Conservation (phyloP, 179 eudicot genomes). For the Amaranthus tricolor region DNA sequence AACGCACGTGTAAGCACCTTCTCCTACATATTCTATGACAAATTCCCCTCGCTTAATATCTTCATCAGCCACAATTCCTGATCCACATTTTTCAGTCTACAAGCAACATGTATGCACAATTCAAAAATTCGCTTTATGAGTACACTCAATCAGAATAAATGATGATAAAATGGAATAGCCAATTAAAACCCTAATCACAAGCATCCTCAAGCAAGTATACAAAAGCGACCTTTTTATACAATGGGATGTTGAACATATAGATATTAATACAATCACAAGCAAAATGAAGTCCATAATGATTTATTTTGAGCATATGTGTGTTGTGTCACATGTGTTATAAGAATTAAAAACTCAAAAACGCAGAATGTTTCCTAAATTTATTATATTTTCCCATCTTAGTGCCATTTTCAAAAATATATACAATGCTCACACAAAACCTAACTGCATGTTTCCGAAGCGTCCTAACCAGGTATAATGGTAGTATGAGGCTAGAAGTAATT, state of each 20-base stretch:
- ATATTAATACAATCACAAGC: no score
- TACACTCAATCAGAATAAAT: background rate
- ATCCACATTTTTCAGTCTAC: slow-evolving; percentile 97
- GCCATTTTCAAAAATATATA: no score
- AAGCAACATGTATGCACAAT: slow-evolving; percentile 30
- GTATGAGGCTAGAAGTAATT: no score
- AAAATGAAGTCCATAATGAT: no score
- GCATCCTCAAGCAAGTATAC: background rate
- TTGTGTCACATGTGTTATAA: no score
- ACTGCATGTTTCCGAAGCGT: no score
- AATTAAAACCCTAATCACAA: background rate
- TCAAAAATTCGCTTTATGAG: slow-evolving; percentile 10
- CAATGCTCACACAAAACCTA: no score
- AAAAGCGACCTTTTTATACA: background rate
- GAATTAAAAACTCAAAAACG: no score
- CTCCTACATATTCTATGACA: slow-evolving; percentile 96
- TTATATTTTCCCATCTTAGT: no score
- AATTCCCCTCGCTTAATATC: slow-evolving; percentile 88
- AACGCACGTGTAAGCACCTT: slow-evolving; percentile 54
- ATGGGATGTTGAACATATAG: background rate
- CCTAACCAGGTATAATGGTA: no score
- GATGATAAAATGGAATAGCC: background rate
- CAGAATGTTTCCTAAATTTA: no score
- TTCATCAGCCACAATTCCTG: slow-evolving; percentile 94
- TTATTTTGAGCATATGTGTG: no score